Evolutionary conservation across 31 red algal species (phyloP).

Genomic region (Odonthalia washingtoniensis): DNA sequence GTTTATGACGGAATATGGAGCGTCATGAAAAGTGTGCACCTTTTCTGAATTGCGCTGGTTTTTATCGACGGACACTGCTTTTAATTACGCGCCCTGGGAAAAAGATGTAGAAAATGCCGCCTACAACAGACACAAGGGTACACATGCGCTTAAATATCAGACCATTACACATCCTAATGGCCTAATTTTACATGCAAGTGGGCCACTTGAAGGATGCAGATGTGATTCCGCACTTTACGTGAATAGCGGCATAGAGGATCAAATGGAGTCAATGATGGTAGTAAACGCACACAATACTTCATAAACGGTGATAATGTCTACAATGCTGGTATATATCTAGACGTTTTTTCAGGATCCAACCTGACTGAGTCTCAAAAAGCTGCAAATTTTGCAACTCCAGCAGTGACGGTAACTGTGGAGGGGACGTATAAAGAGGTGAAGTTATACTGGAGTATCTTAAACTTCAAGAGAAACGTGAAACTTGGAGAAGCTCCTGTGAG

Average conservation of each 20-base stretch:
- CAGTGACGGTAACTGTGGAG: no score
- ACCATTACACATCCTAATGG: background rate
- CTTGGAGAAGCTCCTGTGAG: background rate
- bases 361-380: background rate
- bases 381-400: no score
- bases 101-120: no score
- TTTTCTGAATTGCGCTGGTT: no score
- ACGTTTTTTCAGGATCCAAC: conserved; percentile 1
- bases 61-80: no score
- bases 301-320: conserved; percentile 26
- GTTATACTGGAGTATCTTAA: conserved; percentile 9
- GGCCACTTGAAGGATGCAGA: background rate
- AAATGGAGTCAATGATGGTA: background rate
- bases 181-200: background rate
- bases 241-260: background rate
- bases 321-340: background rate
- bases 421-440: conserved; percentile 43
- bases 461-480: conserved; percentile 22
- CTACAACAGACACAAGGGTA: background rate
- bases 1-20: no score
- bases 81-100: no score
- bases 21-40: no score
- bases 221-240: background rate
- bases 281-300: background rate
- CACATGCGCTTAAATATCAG: background rate